Percentiles rank a stretch among this genome's conserved stretches.
phyloP scores from a whole-genome alignment of 1,284 basidiomycete genomes.

The Takashimella koratensis region DNA sequence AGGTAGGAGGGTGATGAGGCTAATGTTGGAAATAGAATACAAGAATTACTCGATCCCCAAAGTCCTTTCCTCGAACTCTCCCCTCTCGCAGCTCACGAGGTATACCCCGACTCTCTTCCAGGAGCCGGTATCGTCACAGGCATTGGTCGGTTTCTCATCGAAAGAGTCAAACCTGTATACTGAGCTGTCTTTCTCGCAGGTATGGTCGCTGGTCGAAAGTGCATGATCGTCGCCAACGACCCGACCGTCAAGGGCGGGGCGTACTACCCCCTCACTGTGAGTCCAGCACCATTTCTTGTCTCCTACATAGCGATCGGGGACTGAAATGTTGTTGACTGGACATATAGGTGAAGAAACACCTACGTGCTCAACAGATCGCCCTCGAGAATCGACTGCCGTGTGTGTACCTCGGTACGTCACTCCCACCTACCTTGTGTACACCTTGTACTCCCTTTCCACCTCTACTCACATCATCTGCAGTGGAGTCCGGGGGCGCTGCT shows the following conservation, averaged over 20 bases:
- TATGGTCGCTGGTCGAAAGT: constrained; percentile 71
- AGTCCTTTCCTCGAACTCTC: constrained; percentile 90
- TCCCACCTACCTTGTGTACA: neutral
- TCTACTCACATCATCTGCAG: constrained; percentile 48
- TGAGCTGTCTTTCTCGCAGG: constrained; percentile 12
- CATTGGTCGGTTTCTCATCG: constrained; percentile 56
- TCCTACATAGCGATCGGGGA: neutral
- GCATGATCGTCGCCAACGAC: constrained; percentile 88
- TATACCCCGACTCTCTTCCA: constrained; percentile 78
- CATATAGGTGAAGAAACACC: constrained; percentile 82
- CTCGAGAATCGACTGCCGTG: constrained; percentile 85
- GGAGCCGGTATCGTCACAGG: constrained; percentile 90
- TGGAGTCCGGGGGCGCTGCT: constrained; percentile 90
- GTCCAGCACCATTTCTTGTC: too few relatives aligned
- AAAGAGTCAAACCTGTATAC: too few relatives aligned
- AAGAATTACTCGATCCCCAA: constrained; percentile 72
- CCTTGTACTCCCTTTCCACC: neutral
- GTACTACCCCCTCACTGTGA: constrained; percentile 84
- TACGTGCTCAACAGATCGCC: constrained; percentile 89
- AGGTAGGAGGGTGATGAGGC: too few relatives aligned
- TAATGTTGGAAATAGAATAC: constrained; percentile 51
- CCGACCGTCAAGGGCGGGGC: constrained; percentile 90
- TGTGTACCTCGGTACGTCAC: constrained; percentile 72
- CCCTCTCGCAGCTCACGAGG: constrained; percentile 76
- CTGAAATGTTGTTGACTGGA: neutral